These are phyloP conservation scores for Paramecium pentaurelia DNA, from an alignment of 73 alveolate genomes.

Conservation along the genomic window DNA sequence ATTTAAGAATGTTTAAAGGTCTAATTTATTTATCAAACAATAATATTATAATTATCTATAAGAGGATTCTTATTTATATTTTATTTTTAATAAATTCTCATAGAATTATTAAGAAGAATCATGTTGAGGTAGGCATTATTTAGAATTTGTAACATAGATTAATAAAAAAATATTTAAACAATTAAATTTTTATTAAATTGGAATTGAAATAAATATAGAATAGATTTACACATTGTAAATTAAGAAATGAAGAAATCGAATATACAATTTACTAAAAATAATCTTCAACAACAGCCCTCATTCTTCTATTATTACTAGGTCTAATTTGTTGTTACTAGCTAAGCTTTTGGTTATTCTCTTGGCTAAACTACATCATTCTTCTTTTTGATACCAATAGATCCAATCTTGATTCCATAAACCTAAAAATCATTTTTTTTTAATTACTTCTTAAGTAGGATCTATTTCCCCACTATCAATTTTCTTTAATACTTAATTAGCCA, in stretches of 20 bases:
- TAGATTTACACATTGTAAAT: neutral
- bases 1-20: neutral
- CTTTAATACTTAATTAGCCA: conserved; percentile 40
- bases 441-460: conserved; percentile 30
- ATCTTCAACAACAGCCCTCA: neutral
- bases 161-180: neutral
- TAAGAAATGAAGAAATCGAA: neutral
- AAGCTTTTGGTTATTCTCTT: neutral
- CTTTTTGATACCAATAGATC: conserved; percentile 16
- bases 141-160: neutral
- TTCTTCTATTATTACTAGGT: neutral
- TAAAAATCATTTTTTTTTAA: neutral
- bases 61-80: neutral
- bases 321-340: neutral
- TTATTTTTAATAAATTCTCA: neutral
- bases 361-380: neutral
- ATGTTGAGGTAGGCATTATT: neutral
- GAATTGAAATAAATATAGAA: neutral
- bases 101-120: neutral
- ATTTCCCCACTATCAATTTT: conserved; percentile 12
- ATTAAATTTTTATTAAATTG: neutral
- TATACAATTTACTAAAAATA: neutral
- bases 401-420: conserved; percentile 34
- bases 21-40: neutral
- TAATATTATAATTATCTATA: neutral